Evolutionary conservation across 805 yeast genomes (phyloP), one percentile per base, ranked within the genome.

Genomic region (Saccharomyces kudriavzevii): DNA sequence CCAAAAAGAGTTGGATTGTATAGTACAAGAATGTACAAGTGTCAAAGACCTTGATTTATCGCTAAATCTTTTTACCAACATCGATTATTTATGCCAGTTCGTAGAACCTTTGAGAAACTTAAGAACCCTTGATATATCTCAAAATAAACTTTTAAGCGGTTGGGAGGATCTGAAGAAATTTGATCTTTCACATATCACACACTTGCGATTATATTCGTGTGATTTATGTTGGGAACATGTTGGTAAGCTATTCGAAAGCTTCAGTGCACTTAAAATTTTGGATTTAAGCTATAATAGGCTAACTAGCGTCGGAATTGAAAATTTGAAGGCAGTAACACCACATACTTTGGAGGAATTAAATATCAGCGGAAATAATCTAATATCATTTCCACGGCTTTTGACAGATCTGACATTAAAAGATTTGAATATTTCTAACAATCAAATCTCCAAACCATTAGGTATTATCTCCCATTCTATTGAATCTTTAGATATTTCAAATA

Each of bases 1-100:
- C 11, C 40, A 54, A 24, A 29, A 45, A 3, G 55, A 47, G 13
- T n/a, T 22, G 6, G 27, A 45, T 45, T 4, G 20, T 31, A 2
- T 52, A 13, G 13, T 46, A 28, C 11, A 48, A 49, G 4, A 24
- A 11, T 53, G 58, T 70, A 17, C 53, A 48, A 17, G 66, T 60
- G 54, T 62, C 74, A 49, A 52, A 47, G 31, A 69, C 24, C 70
- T 89, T 43, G 88, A 86, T 66, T 58, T 89, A 49, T 77, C 89
- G 11, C 79, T 70, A 63, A 85, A 88, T 63, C 66, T 86, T 49
- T 66, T 88, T 45, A 62, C 63, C 22, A 68, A 74, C 51, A 62
- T 83, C 54, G 52, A 62, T 0, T 70, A 66, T 1, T 62, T 85
- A 0, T 60, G 74, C 50, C 56, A 61, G 1, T 65, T 84, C 13